Evolutionary conservation across 352 stramenopile genomes (phyloP).

Genomic region (Globisporangium splendens): DNA sequence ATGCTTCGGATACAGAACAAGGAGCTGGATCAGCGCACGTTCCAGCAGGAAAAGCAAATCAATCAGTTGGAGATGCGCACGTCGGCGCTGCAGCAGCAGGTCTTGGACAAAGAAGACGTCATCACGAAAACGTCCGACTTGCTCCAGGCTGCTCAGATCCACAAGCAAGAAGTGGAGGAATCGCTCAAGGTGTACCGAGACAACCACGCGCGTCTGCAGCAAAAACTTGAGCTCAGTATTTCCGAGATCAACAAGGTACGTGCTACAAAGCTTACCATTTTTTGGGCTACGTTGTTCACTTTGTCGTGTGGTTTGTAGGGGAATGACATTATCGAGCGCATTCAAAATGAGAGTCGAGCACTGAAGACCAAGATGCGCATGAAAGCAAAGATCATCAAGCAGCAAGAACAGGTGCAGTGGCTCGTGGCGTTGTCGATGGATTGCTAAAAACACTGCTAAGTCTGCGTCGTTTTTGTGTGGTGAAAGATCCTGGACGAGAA

Average conservation of each 20-base stretch:
- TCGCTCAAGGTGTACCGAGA: conserved; percentile 87
- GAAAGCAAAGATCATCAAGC: conserved; percentile 88
- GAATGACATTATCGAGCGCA: conserved; percentile 88
- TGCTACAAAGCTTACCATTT: too few species aligned
- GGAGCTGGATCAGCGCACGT: conserved; percentile 71
- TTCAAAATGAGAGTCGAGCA: conserved; percentile 78
- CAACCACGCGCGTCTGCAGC: conserved; percentile 76
- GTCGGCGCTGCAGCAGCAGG: conserved; percentile 68
- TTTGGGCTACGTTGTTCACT: neutral
- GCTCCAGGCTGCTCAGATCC: conserved; percentile 53
- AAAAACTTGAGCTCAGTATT: conserved; percentile 88
- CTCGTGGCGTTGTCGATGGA: too few species aligned
- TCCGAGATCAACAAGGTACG: conserved; percentile 89
- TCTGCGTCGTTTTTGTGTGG: neutral
- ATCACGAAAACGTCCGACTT: conserved; percentile 71
- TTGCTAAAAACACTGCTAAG: too few species aligned
- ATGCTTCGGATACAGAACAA: conserved; percentile 69
- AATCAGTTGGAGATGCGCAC: conserved; percentile 72
- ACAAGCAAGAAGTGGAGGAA: conserved; percentile 84
- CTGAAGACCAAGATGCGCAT: conserved; percentile 82
- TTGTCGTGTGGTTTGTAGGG: conserved; percentile 29
- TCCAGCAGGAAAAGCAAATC: conserved; percentile 82
- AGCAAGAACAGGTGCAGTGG: conserved; percentile 69
- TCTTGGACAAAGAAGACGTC: conserved; percentile 74
- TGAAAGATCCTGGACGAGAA: conserved; percentile 71